phyloP scores from a whole-genome alignment of 1,284 basidiomycete genomes.

The Cutaneotrichosporon mucoides region DNA sequence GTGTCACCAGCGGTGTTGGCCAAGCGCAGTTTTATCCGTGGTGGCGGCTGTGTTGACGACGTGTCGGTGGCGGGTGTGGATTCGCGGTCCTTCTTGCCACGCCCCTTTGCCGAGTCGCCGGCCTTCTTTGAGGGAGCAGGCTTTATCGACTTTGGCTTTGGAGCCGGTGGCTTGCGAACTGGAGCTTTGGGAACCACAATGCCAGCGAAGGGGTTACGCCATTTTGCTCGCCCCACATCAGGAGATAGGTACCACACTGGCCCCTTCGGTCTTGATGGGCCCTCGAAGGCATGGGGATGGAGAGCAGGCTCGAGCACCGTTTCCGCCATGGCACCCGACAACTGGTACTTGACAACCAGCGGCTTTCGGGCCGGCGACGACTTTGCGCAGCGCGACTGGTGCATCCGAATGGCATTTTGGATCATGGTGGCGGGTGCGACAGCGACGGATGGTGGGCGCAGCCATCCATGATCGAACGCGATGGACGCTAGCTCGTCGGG shows the following conservation, averaged over 20 bases:
- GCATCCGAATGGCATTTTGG: constrained; percentile 42
- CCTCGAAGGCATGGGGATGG: constrained; percentile 39
- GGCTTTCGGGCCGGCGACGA: constrained; percentile 26
- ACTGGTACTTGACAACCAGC: constrained; percentile 41
- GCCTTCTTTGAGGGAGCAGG: constrained; percentile 5
- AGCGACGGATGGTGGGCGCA: constrained; percentile 43
- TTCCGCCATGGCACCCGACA: constrained; percentile 42
- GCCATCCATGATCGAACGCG: constrained; percentile 40
- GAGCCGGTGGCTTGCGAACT: constrained; percentile 25
- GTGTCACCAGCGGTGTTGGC: neutral
- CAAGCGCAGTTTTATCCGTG: constrained; percentile 18
- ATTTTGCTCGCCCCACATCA: constrained; percentile 31
- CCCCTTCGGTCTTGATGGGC: constrained; percentile 38
- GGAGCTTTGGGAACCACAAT: constrained; percentile 39
- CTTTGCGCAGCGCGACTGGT: constrained; percentile 37
- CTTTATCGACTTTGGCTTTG: constrained; percentile 20
- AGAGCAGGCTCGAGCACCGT: constrained; percentile 41
- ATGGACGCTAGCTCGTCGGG: constrained; percentile 42
- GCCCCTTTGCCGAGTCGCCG: constrained; percentile 3
- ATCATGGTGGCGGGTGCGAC: constrained; percentile 39
- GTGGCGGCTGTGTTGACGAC: constrained; percentile 4
- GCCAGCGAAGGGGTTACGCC: constrained; percentile 43
- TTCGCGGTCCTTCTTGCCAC: constrained; percentile 4
- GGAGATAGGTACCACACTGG: constrained; percentile 41
- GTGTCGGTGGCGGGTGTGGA: constrained; percentile 4